Evolutionary conservation across 352 stramenopile genomes (phyloP), one percentile per base, ranked within the genome.

Genomic region (Salisapilia sapeloensis): DNA sequence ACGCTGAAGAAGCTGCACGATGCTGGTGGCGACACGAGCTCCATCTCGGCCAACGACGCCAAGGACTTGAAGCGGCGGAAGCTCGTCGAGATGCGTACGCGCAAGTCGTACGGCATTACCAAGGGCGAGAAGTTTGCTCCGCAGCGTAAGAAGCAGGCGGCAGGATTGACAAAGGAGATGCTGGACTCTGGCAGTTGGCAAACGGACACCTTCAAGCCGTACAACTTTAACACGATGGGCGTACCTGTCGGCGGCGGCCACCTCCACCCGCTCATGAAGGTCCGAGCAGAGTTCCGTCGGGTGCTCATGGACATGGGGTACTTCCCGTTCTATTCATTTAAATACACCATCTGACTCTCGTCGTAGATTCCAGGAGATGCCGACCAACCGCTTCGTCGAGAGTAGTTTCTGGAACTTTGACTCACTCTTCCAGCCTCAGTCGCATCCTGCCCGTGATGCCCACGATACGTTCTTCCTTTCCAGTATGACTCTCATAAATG

Each of bases 401-500:
- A 96, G 67, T 50, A 97, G 79, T 44, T 99, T 99, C 60, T 99
- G 96, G 96, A 99, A 99, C 71, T 99, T 99, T 60, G 96, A 99
- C 60, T 93, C 93, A 33, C 76, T 99, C 33, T 99, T 99, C 60
- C 95, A 99, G 71, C 96, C 96, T 26, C 96, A 99, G 72, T 97
- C 78, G 20, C 96, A 99, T 55, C 96, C 96, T 25, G 96, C 96
- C 11, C 75, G 96, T 48, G 96, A 99, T 54, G 94, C 94, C 17
- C 96, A 99, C 54, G 96, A 99, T 61, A 99, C 96, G 22, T 99
- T 99, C 65, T 99, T 99, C 72, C 93, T 99, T 42, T 96, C 96
- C 2, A 57, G 72, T 85, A 28, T 29, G n/a, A 8, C 26, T 10
- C 27, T 18, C 16, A 21, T 22, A 16, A 23, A n/a, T 33, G 2